Evolutionary conservation across 495 filamentous ascomycete species (phyloP), one percentile per base, ranked within the genome.

Genomic region (Penicillium subrubescens): DNA sequence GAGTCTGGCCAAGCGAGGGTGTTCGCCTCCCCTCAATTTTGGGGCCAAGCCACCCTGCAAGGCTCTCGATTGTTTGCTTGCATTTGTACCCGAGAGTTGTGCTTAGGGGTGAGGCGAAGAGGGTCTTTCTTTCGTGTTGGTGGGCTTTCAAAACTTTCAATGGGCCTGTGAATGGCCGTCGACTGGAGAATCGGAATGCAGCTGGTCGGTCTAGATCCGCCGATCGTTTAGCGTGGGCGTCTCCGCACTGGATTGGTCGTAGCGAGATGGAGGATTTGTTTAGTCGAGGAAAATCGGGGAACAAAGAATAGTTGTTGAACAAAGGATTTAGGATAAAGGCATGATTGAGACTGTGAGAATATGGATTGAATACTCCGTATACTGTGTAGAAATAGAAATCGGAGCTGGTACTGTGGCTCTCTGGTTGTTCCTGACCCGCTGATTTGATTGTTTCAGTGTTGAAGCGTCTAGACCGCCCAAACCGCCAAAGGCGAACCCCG

Each of bases 381-480:
- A 43, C 3, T 5, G 15, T 6, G 44, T 10, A 48, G 23, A n/a
- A 23, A 31, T 29, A 17, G 19, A 12, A 19, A 15, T 15, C n/a
- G n/a, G n/a, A n/a, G n/a, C 8, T 8, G 5, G 48, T 2, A 3
- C 48, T 52, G 48, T 8, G 3, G 31, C 31, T 33, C 25, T 27
- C 48, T 52, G 48, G 12, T 70, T 64, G 64, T 60, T 60, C 67
- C 68, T 51, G 68, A 67, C 59, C 67, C 64, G 56, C 59, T 63
- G 25, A 27, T 27, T 27, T 27, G 25, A 27, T 1, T 4, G 71
- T 71, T 71, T 73, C 61, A 69, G 68, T 46, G 25, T n/a, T 15
- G 31, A 39, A 60, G 57, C 61, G 68, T 73, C 71, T 73, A 73
- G 71, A 73, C 71, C 71, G 71, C 68, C 21, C 46, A 50, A 50